Evolutionary conservation across 495 filamentous ascomycete species (phyloP).

Genomic region (Trichoderma asperelloides): DNA sequence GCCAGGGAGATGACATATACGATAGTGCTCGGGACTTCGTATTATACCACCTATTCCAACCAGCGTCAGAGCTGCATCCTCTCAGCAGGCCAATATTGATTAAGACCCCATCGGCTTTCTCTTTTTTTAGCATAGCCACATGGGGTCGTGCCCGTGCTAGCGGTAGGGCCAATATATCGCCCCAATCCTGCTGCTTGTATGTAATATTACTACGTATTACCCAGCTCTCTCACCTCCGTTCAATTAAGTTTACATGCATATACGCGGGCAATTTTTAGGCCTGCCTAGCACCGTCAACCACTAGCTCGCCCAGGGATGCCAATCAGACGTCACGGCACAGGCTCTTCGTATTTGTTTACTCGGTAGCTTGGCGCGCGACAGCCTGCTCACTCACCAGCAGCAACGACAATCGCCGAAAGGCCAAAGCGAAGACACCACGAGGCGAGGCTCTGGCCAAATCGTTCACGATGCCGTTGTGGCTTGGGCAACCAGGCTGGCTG

Average conservation of each 20-base stretch:
- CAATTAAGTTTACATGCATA: background rate
- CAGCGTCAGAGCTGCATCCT: background rate
- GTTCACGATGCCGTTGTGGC: background rate
- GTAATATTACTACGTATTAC: too few species aligned
- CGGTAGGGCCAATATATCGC: background rate
- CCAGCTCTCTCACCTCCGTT: background rate
- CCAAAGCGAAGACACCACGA: background rate
- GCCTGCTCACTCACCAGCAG: background rate
- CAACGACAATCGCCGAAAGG: background rate
- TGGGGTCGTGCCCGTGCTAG: background rate
- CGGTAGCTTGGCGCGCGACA: background rate
- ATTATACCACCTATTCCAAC: background rate
- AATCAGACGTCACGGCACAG: background rate
- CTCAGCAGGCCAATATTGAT: background rate
- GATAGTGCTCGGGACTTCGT: background rate
- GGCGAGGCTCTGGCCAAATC: background rate
- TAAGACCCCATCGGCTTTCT: background rate
- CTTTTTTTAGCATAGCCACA: background rate
- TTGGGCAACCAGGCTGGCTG: background rate
- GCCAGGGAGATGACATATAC: background rate
- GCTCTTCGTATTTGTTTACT: constrained; percentile 6
- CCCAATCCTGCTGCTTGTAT: background rate
- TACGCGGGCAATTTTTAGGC: background rate
- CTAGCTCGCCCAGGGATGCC: background rate
- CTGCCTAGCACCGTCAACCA: background rate